Evolutionary conservation across 495 filamentous ascomycete genomes (phyloP), one percentile per base, ranked within the genome.

Genomic region (Penicillium pancosmium): DNA sequence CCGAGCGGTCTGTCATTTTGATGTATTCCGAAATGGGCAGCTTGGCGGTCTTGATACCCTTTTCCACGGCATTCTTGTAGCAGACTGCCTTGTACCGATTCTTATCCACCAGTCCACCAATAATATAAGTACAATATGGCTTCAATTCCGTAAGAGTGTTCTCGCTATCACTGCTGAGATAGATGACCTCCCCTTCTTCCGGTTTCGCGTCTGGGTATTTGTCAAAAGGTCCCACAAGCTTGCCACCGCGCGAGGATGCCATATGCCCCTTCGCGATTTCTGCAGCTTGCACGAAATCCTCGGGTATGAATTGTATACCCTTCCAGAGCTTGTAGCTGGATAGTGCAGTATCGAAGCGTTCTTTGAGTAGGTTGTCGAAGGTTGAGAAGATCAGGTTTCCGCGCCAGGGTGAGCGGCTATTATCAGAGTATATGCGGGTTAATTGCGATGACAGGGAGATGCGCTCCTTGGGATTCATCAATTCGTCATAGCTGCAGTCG

Each of bases 61-160:
- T 78, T 40, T 88, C 83, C 52, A 80, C 78, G 0, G 95, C 94
- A 41, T 86, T 80, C 63, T 89, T 88, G 79, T 96, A 93, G 77
- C 94, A 98, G 12, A 96, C 76, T 1, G 90, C 93, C 73, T 99
- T 99, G 71, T 99, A 85, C 21, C 94, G 81, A 66, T 99, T 99
- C 74, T 89, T 90, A 69, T 99, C 94, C 23, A 99, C 95, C 25
- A 99, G 76, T 0, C 93, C 94, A 18, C 94, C 94, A 55, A 99
- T 89, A 36, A 99, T 89, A 68, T 99, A 99, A 46, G 84, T 92
- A 38, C 86, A 91, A 75, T 92, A 88, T 0, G 91, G 88, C 71
- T 90, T 90, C 23, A 98, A 81, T 48, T 88, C 79, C 1, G 86
- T 84, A 31, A 99, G 74, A 0, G 89, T 96, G 52, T 96, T 79